Evolutionary conservation across 2,329 filamentous ascomycete species (phyloP), one percentile per base, ranked within the genome.

Genomic region (Elsinoe ampelina): DNA sequence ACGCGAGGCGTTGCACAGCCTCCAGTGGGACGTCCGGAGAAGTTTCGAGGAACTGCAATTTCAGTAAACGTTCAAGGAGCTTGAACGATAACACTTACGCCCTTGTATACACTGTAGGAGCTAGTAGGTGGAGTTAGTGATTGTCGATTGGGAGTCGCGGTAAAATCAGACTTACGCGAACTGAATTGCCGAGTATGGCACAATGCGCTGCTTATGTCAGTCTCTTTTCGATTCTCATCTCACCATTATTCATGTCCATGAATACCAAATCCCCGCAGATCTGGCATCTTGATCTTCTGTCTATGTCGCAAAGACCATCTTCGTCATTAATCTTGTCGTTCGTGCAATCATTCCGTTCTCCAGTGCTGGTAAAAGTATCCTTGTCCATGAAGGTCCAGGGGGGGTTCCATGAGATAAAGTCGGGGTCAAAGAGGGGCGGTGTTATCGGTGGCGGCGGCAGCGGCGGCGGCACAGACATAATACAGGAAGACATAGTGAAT

Each of bases 181-280:
- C 68, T 98, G 93, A 39, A 97, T 93, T 10, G 93, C 93, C 51
- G 92, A 97, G 72, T 98, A 98, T 3, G 93, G 93, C 54, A 98
- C 89, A 63, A 98, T 98, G 60, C 93, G 88, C 54, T 56, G 26
- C 15, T 10, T 3, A 47, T 47, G 54, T 56, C 54, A 56, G 54
- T 34, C 10, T 34, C 20, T 13, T 5, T 39, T 22, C 13, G 11
- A 32, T 22, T n/a, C 26, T 22, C 10, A n/a, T 17, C 26, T 30
- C 26, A 15, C 45, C 15, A 15, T 1, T 10, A 30, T 10, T 34
- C 45, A 47, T 30, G n/a, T 47, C 26, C 26, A 30, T 8, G 7
- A 8, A 30, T 8, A 30, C 7, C 26, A 7, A 30, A 5, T 30
- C 26, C 26, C 26, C 5, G 4, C 7, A 7, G 7, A 8, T 30